These are phyloP conservation scores for Claviceps sp. DNA, from an alignment of 2,329 filamentous ascomycete genomes.

Conservation along the genomic window DNA sequence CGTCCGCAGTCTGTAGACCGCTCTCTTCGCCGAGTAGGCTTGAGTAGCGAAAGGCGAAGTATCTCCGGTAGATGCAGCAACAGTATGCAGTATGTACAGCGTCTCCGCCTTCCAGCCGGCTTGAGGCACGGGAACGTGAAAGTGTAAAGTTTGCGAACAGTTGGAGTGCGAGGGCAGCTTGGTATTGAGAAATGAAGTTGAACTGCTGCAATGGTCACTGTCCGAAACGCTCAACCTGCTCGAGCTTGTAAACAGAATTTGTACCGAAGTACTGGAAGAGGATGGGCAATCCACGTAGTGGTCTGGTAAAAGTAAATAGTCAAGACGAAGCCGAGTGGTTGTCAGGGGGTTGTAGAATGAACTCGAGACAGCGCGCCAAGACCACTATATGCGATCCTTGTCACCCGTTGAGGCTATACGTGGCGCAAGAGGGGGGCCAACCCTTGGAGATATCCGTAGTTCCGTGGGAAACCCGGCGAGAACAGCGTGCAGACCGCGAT, in stretches of 20 bases:
- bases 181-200: neutral
- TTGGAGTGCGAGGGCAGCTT: neutral
- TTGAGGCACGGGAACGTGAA: neutral
- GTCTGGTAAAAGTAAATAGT: neutral
- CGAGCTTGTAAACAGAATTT: neutral
- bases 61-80: neutral
- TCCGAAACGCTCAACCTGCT: neutral
- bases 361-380: neutral
- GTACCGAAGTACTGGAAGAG: neutral
- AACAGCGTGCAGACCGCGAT: neutral
- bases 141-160: neutral
- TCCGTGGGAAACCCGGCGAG: neutral
- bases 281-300: neutral
- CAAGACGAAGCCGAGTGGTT: neutral
- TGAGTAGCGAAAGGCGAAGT: neutral
- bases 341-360: neutral
- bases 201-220: neutral
- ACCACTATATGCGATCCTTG: neutral
- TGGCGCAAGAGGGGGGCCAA: conserved; percentile 1
- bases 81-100: neutral
- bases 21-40: neutral
- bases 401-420: conserved; percentile 2
- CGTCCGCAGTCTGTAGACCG: neutral
- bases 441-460: neutral
- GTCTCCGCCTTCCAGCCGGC: neutral